These are phyloP conservation scores for Cercospora zeina DNA, from an alignment of 2,329 filamentous ascomycete species.

Conservation along the genomic window DNA sequence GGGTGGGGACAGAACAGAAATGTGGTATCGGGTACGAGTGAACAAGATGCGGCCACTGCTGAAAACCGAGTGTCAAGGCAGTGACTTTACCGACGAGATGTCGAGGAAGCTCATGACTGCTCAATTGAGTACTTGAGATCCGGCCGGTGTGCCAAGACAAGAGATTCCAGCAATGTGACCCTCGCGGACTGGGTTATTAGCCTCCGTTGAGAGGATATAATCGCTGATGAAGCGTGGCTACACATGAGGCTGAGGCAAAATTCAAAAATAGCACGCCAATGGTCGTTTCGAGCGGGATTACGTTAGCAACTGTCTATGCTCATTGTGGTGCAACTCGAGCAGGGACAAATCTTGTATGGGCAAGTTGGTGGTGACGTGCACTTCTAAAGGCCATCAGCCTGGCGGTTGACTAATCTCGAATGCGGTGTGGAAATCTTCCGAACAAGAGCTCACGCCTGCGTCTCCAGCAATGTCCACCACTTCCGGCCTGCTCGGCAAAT, in stretches of 20 bases:
- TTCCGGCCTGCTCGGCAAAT: background rate
- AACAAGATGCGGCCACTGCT: constrained; percentile 73
- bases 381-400: background rate
- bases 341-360: background rate
- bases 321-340: background rate
- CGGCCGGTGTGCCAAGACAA: background rate
- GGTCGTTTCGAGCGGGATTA: background rate
- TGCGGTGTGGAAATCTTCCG: constrained; percentile 9
- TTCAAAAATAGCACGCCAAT: background rate
- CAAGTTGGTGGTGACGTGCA: background rate
- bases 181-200: background rate
- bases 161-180: too few species aligned
- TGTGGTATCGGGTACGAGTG: constrained; percentile 75
- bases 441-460: background rate
- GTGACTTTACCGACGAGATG: constrained; percentile 67
- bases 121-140: background rate
- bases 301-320: background rate
- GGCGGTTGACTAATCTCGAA: constrained; percentile 12
- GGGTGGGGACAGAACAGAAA: constrained; percentile 73
- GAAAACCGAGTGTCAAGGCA: constrained; percentile 60
- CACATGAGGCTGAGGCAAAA: background rate
- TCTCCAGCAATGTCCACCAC: background rate
- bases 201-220: background rate
- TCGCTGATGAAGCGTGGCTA: background rate
- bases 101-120: constrained; percentile 50